These are phyloP conservation scores for Pterocarpus macrocarpus DNA, from an alignment of 306 rosid species.

Conservation along the genomic window DNA sequence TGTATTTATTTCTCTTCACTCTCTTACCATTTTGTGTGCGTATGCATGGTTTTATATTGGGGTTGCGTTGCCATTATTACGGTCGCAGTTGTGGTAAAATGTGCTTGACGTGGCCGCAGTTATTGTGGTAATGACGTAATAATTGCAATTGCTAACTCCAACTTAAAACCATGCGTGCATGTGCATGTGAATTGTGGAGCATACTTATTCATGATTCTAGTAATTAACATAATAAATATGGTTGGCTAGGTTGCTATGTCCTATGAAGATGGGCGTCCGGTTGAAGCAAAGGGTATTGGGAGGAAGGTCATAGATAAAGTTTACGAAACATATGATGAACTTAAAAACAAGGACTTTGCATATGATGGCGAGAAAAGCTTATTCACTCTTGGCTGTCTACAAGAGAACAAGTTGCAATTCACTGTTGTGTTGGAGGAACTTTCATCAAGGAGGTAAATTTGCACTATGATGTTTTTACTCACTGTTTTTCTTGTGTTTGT, in stretches of 20 bases:
- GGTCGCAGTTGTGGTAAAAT: too few species aligned
- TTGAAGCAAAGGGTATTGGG: slow-evolving; percentile 51
- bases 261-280: slow-evolving; percentile 50
- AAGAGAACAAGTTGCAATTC: slow-evolving; percentile 33
- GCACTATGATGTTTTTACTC: not conserved
- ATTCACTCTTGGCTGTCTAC: slow-evolving; percentile 47
- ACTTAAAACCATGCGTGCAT: too few species aligned
- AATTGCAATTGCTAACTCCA: too few species aligned
- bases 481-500: not conserved
- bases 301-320: slow-evolving; percentile 53
- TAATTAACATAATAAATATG: not conserved
- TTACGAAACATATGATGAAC: slow-evolving; percentile 41
- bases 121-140: too few species aligned
- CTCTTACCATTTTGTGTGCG: not conserved
- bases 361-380: slow-evolving; percentile 59
- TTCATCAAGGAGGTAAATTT: slow-evolving; percentile 47
- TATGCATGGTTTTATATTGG: too few species aligned
- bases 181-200: not conserved
- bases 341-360: slow-evolving; percentile 40
- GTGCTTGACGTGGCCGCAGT: too few species aligned
- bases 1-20: slow-evolving; percentile 14
- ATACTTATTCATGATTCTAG: not conserved
- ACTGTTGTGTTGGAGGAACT: slow-evolving; percentile 47
- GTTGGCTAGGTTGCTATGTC: slow-evolving; percentile 51
- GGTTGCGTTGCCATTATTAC: too few species aligned